phyloP scores from a whole-genome alignment of 2,329 filamentous ascomycete species.

The Exophiala calicioides region DNA sequence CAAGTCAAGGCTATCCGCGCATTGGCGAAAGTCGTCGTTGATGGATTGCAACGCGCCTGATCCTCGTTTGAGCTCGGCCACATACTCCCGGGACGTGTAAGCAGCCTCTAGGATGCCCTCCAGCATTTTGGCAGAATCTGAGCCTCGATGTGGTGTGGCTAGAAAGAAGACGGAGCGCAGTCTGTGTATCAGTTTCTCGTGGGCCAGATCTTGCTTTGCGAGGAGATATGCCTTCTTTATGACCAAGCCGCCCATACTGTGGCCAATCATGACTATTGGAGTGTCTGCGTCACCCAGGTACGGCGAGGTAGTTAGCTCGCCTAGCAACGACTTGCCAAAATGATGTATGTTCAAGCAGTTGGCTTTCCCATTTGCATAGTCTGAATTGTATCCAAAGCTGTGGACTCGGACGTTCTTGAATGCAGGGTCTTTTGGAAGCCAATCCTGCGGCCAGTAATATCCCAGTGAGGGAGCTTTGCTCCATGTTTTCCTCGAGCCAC shows the following conservation, averaged over 20 bases:
- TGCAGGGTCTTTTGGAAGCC: conserved; percentile 37
- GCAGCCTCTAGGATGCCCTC: conserved; percentile 36
- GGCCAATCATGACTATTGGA: conserved; percentile 1
- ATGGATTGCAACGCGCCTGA: conserved; percentile 41
- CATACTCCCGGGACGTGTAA: conserved; percentile 39
- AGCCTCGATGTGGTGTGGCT: conserved; percentile 35
- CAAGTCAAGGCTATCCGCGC: conserved; percentile 39
- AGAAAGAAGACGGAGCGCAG: conserved; percentile 32
- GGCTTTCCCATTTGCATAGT: too few species aligned
- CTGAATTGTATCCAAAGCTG: conserved; percentile 33
- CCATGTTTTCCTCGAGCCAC: conserved; percentile 45
- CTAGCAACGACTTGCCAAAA: too few species aligned
- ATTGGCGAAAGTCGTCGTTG: conserved; percentile 49
- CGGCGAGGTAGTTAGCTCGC: too few species aligned
- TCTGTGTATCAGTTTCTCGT: background rate
- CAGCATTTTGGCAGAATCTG: conserved; percentile 30
- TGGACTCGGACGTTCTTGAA: conserved; percentile 28
- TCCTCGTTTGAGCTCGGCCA: conserved; percentile 41
- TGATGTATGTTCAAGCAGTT: too few species aligned
- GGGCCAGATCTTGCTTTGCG: background rate
- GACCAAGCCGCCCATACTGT: conserved; percentile 10
- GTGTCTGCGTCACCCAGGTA: background rate
- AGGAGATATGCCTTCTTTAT: conserved; percentile 6
- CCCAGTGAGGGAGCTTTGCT: conserved; percentile 37
- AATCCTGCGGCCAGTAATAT: conserved; percentile 45